phyloP scores from a whole-genome alignment of 768 basidiomycete species.

The Lentinula sp. region DNA sequence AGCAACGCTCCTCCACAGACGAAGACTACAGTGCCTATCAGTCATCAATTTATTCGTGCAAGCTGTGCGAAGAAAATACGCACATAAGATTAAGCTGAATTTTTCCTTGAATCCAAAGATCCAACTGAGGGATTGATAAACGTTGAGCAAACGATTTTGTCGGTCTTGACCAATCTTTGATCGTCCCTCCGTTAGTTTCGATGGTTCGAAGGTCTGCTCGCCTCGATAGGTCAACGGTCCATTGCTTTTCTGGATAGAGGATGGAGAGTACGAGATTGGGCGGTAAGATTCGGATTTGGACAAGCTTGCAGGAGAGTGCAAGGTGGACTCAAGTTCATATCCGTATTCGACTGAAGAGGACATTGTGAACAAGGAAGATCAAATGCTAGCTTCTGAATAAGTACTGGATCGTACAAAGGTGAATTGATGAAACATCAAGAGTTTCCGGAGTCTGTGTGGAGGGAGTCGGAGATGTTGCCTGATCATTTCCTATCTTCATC shows the following conservation, averaged over 20 bases:
- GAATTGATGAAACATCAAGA: not conserved
- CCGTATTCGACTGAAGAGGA: not conserved
- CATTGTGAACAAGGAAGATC: not conserved
- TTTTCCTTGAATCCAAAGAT: conserved; percentile 20
- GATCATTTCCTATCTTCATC: no score
- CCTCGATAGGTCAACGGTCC: not conserved
- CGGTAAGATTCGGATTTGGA: not conserved
- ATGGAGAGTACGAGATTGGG: not conserved
- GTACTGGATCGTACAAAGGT: not conserved
- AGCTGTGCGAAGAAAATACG: not conserved
- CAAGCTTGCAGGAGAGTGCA: not conserved
- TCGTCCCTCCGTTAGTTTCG: not conserved
- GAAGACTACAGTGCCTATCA: conserved; percentile 8
- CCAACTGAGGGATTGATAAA: conserved; percentile 19
- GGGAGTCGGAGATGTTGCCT: not conserved
- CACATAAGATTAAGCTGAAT: conserved; percentile 16
- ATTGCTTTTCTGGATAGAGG: not conserved
- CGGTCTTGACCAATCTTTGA: not conserved
- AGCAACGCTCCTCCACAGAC: conserved; percentile 21
- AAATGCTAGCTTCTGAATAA: not conserved
- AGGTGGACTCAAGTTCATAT: not conserved
- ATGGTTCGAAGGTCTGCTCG: not conserved
- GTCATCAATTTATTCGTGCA: not conserved
- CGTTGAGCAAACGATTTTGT: not conserved
- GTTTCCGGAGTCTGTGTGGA: not conserved